A percentile compares a stretch with the other conserved stretches of the same genome.
Conservation (phyloP, 805 yeast genomes). For the Zygosaccharomyces siamensis region DNA sequence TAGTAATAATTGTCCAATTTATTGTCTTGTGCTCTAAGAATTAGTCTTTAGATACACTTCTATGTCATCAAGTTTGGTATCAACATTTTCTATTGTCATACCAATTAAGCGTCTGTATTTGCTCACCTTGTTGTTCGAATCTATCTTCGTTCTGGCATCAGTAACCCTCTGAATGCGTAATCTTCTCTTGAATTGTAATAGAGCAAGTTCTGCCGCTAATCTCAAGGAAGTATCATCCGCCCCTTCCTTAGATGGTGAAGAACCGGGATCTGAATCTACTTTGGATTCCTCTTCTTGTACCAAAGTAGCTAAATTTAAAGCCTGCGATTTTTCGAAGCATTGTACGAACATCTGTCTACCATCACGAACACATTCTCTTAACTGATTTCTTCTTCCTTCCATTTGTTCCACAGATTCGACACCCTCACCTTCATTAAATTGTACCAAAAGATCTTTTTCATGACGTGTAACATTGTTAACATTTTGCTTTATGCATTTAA, state of each 20-base stretch:
- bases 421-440: conserved; percentile 8
- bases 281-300: conserved; percentile 51
- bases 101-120: conserved; percentile 81
- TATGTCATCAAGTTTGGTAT: conserved; percentile 76
- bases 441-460: conserved; percentile 12
- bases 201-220: conserved; percentile 42
- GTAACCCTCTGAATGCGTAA: conserved; percentile 45
- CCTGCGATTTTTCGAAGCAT: conserved; percentile 60
- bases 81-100: conserved; percentile 71
- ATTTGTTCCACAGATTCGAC: conserved; percentile 11
- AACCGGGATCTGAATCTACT: conserved; percentile 10
- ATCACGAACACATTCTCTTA: conserved; percentile 7
- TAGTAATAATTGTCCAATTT: neutral
- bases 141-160: conserved; percentile 43
- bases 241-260: conserved; percentile 11
- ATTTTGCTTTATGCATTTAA: conserved; percentile 11
- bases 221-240: conserved; percentile 13
- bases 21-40: conserved; percentile 5
- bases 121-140: conserved; percentile 53
- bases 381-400: conserved; percentile 13
- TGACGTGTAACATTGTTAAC: conserved; percentile 9
- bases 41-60: conserved; percentile 39
- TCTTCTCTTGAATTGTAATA: conserved; percentile 49
- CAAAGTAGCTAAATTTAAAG: conserved; percentile 51
- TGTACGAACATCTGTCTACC: conserved; percentile 16